A percentile compares a stretch with the other conserved stretches of the same genome.
Evolutionary conservation across 1,139 yeast species (phyloP).

Genomic region (Petasospora rhodanensis): DNA sequence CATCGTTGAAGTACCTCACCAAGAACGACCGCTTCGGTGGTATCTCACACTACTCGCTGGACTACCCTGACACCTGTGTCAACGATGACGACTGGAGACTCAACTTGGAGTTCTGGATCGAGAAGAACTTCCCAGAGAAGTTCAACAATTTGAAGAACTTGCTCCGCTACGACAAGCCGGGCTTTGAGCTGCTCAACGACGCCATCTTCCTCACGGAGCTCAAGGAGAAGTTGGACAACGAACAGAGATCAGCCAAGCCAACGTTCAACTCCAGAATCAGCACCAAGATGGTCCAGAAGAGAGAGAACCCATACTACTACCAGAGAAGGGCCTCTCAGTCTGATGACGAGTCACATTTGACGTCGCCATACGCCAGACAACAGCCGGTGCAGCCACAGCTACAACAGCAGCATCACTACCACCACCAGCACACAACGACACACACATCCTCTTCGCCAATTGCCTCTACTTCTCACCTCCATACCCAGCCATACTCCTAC

Average conservation of each 20-base stretch:
- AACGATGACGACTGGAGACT: conserved; percentile 28
- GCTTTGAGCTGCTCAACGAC: conserved; percentile 26
- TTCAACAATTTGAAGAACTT: conserved; percentile 26
- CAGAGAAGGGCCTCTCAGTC: conserved; percentile 4
- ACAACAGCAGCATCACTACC: no score
- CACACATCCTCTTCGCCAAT: conserved; percentile 13
- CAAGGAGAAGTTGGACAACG: conserved; percentile 22
- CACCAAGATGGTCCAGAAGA: conserved; percentile 26
- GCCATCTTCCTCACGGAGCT: conserved; percentile 25
- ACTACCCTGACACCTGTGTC: conserved; percentile 26
- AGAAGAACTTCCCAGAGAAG: conserved; percentile 28
- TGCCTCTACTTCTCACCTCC: conserved; percentile 8
- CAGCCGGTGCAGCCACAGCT: background rate
- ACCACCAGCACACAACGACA: no score
- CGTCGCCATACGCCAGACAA: conserved; percentile 5
- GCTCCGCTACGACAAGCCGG: conserved; percentile 26
- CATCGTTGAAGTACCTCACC: conserved; percentile 19
- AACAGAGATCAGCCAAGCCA: conserved; percentile 17
- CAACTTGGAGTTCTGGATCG: conserved; percentile 28
- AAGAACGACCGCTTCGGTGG: conserved; percentile 19
- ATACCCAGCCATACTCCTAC: no score
- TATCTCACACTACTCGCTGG: conserved; percentile 17
- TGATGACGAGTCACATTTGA: no score
- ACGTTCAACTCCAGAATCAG: conserved; percentile 29
- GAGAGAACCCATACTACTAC: conserved; percentile 7